Conservation (phyloP, 371 early-diverging fungal genomes). For the Lichtheimia corymbifera region DNA sequence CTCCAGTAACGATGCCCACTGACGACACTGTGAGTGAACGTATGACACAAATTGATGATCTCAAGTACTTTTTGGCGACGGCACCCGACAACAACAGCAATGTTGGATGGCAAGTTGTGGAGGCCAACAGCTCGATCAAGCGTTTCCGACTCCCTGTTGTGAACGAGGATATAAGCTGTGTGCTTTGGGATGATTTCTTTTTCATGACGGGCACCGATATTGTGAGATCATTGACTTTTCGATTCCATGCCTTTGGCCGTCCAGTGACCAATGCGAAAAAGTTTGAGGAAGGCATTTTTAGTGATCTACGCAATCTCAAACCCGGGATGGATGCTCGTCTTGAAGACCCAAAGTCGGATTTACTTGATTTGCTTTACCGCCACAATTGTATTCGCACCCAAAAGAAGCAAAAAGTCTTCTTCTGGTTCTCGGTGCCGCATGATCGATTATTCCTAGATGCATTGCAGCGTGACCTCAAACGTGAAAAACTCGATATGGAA, state of each 20-base stretch:
- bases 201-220: slow-evolving; percentile 99
- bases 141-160: slow-evolving; percentile 72
- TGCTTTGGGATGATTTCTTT: slow-evolving; percentile 87
- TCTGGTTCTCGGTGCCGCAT: slow-evolving; percentile 98
- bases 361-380: slow-evolving; percentile 97
- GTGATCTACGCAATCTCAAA: slow-evolving; percentile 97
- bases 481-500: slow-evolving; percentile 87
- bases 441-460: slow-evolving; percentile 98
- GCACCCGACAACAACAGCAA: slow-evolving; percentile 44
- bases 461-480: slow-evolving; percentile 96
- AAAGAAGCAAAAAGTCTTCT: slow-evolving; percentile 99
- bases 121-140: slow-evolving; percentile 40
- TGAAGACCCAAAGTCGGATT: slow-evolving; percentile 95
- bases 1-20: slow-evolving; percentile 13
- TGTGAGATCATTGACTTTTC: slow-evolving; percentile 92
- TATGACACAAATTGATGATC: slow-evolving; percentile 50
- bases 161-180: slow-evolving; percentile 89
- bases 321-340: slow-evolving; percentile 97
- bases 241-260: slow-evolving; percentile 92
- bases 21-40: slow-evolving; percentile 26
- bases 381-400: slow-evolving; percentile 99
- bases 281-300: slow-evolving; percentile 99
- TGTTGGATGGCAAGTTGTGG: slow-evolving; percentile 40
- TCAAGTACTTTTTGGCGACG: slow-evolving; percentile 62
- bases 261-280: slow-evolving; percentile 94